A percentile compares a stretch with the other conserved stretches of the same genome.
phyloP scores from a whole-genome alignment of 495 filamentous ascomycete genomes.

The Lasiosphaeria miniovina region DNA sequence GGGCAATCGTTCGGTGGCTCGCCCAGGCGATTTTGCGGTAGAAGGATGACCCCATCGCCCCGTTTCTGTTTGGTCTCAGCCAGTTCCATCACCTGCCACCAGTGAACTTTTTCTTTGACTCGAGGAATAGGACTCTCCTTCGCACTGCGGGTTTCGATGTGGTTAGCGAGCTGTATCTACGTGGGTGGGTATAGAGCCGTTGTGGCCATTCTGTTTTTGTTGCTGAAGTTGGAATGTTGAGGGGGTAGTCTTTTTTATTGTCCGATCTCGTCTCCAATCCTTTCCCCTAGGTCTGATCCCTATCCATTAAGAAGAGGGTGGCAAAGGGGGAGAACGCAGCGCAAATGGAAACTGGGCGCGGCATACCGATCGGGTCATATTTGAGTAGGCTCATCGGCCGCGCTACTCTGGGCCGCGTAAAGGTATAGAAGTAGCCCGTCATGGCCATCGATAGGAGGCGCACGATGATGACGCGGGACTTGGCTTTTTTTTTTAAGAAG shows the following conservation, averaged over 20 bases:
- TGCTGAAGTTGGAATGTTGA: background rate
- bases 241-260: background rate
- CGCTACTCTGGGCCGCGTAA: conserved; percentile 75
- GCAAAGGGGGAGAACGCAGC: no score
- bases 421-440: conserved; percentile 94
- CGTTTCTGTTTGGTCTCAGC: background rate
- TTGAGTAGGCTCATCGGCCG: conserved; percentile 94
- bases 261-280: no score
- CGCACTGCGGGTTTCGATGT: conserved; percentile 49
- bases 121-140: conserved; percentile 88
- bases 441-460: conserved; percentile 97
- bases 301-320: no score
- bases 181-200: background rate
- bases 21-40: no score
- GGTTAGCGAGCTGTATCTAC: conserved; percentile 6
- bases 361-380: conserved; percentile 95
- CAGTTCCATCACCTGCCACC: conserved; percentile 17
- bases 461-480: conserved; percentile 87
- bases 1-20: no score
- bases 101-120: conserved; percentile 64
- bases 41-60: background rate
- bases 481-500: conserved; percentile 52
- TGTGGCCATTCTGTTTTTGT: background rate
- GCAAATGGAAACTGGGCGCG: background rate
- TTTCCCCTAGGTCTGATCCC: no score